Conservation (phyloP, 1,139 yeast species). For the Taiozyma onychis region DNA sequence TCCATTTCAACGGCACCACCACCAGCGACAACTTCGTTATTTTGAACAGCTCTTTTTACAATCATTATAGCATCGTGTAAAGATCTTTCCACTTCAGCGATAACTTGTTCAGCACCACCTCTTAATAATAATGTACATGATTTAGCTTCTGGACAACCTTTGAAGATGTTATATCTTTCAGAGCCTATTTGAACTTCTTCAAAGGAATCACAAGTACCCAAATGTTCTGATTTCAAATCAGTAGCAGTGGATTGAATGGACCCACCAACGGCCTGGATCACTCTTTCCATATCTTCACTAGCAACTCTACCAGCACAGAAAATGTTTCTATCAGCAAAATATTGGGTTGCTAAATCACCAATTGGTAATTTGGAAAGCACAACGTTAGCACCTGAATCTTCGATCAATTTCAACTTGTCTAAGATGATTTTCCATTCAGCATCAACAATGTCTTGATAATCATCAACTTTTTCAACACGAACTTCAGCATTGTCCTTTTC, state of each 20-base stretch:
- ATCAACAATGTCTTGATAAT: conserved; percentile 93
- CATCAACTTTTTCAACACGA: conserved; percentile 87
- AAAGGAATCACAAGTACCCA: conserved; percentile 81
- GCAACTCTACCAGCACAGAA: conserved; percentile 98
- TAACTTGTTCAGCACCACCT: conserved; percentile 98
- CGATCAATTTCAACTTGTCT: conserved; percentile 78
- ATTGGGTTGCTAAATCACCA: conserved; percentile 98
- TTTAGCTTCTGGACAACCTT: conserved; percentile 88
- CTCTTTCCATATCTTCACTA: conserved; percentile 86
- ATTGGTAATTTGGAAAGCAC: conserved; percentile 93
- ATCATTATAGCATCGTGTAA: conserved; percentile 98
- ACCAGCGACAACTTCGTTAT: conserved; percentile 88
- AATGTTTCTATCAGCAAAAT: conserved; percentile 90
- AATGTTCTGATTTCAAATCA: conserved; percentile 61
- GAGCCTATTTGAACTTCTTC: conserved; percentile 96
- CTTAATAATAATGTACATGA: conserved; percentile 90
- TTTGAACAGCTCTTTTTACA: conserved; percentile 89
- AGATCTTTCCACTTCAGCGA: conserved; percentile 97
- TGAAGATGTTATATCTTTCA: conserved; percentile 87
- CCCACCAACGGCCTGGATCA: conserved; percentile 93
- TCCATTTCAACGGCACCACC: conserved; percentile 99
- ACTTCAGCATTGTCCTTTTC: conserved; percentile 99
- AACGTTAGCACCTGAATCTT: conserved; percentile 82
- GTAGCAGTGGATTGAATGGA: conserved; percentile 82
- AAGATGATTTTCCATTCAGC: conserved; percentile 97